These are phyloP conservation scores for Fusarium virguliforme DNA, from an alignment of 2,329 filamentous ascomycete species.

Conservation along the genomic window DNA sequence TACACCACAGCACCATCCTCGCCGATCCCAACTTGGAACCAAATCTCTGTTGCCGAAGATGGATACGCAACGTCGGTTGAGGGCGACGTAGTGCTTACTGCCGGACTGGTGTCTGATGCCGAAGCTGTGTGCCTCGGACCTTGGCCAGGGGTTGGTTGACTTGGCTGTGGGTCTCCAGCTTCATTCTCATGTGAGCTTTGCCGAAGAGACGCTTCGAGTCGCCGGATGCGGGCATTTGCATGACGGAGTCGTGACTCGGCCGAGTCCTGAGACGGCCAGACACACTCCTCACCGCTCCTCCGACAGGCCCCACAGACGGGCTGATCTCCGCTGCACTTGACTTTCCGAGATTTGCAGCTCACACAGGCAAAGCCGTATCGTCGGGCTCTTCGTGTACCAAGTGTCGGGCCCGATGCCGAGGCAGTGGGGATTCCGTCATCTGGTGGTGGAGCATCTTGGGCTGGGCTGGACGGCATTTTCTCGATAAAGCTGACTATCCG, in stretches of 20 bases:
- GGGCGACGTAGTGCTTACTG: not conserved
- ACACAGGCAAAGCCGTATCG: constrained; percentile 26
- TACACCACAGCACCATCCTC: constrained; percentile 44
- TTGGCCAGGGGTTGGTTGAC: no score
- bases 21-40: constrained; percentile 46
- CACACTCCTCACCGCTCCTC: constrained; percentile 14
- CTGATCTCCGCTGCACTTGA: constrained; percentile 25
- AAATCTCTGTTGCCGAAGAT: constrained; percentile 24
- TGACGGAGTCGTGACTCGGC: constrained; percentile 14
- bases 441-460: not conserved
- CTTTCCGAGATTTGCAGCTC: constrained; percentile 24
- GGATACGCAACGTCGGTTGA: constrained; percentile 8
- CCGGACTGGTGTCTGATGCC: not conserved
- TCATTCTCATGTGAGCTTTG: no score
- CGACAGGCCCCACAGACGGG: constrained; percentile 9
- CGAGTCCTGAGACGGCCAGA: constrained; percentile 15
- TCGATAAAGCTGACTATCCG: no score
- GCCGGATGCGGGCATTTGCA: constrained; percentile 23
- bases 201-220: constrained; percentile 6
- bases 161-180: no score
- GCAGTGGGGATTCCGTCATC: not conserved
- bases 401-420: constrained; percentile 5
- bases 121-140: no score
- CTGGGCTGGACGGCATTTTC: not conserved
- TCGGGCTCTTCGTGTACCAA: not conserved